phyloP scores from a whole-genome alignment of 768 basidiomycete species.

The Tricholoma bakamatsutake region DNA sequence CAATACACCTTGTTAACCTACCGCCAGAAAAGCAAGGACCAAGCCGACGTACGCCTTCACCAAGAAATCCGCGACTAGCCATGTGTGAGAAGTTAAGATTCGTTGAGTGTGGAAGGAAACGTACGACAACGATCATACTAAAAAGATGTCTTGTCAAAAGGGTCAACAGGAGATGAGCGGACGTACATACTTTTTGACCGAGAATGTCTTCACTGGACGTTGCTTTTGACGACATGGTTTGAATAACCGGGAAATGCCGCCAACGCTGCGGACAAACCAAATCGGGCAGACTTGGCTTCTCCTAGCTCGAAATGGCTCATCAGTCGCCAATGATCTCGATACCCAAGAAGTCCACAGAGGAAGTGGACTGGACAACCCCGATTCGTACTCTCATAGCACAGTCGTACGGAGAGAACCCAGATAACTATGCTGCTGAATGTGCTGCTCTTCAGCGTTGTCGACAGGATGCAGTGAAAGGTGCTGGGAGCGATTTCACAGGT shows the following conservation, averaged over 20 bases:
- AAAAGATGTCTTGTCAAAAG: constrained; percentile 12
- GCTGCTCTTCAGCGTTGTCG: constrained; percentile 82
- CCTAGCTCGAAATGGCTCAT: constrained; percentile 46
- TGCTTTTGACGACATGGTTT: constrained; percentile 50
- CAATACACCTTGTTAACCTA: constrained; percentile 7
- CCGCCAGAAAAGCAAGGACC: neutral
- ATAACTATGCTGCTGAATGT: constrained; percentile 81
- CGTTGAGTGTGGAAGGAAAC: constrained; percentile 26
- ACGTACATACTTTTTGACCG: constrained; percentile 73
- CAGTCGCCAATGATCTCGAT: constrained; percentile 89
- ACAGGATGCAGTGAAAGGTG: constrained; percentile 94
- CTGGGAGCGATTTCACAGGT: constrained; percentile 96
- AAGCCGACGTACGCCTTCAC: constrained; percentile 69
- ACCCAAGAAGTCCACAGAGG: constrained; percentile 91
- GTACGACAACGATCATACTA: constrained; percentile 85
- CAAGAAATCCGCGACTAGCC: constrained; percentile 67
- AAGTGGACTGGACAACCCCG: constrained; percentile 93
- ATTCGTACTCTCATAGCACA: constrained; percentile 83
- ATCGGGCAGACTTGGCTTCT: neutral
- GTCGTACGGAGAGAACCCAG: constrained; percentile 91
- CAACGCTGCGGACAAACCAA: neutral
- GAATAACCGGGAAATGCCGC: constrained; percentile 28
- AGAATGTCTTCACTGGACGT: constrained; percentile 87
- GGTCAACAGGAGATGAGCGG: neutral
- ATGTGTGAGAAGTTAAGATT: constrained; percentile 2